Evolutionary conservation across 768 basidiomycete genomes (phyloP).

Genomic region (Hydnomerulius pinastri): DNA sequence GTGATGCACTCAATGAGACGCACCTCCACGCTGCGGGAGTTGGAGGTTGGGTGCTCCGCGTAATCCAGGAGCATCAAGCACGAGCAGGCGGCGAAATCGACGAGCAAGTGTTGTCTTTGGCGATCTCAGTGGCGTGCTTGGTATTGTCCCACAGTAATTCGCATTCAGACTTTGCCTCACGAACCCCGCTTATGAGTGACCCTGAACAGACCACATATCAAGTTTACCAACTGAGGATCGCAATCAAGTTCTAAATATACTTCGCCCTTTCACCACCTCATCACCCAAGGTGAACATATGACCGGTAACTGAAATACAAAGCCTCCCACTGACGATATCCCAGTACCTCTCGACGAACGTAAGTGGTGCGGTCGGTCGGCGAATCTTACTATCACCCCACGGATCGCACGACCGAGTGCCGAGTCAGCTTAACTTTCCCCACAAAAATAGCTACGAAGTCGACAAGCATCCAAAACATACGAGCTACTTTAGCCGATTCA

Average conservation of each 20-base stretch:
- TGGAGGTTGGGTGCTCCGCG: slow-evolving; percentile 27
- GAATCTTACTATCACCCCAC: slow-evolving; percentile 21
- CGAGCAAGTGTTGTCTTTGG: slow-evolving; percentile 24
- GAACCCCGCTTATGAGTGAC: slow-evolving; percentile 25
- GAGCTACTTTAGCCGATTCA: slow-evolving; percentile 23
- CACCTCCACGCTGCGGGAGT: slow-evolving; percentile 47
- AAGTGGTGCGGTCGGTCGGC: slow-evolving; percentile 23
- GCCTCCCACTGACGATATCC: slow-evolving; percentile 20
- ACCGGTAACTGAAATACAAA: not conserved
- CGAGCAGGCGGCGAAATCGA: slow-evolving; percentile 6
- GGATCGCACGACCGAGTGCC: slow-evolving; percentile 23
- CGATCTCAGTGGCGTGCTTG: slow-evolving; percentile 35
- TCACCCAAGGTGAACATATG: slow-evolving; percentile 29
- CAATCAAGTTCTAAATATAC: slow-evolving; percentile 41
- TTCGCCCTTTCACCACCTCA: slow-evolving; percentile 42
- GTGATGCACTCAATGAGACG: slow-evolving; percentile 46
- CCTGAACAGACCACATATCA: slow-evolving; percentile 40
- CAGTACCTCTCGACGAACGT: slow-evolving; percentile 27
- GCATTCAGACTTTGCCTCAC: slow-evolving; percentile 24
- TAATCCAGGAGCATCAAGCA: slow-evolving; percentile 21
- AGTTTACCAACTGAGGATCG: slow-evolving; percentile 39
- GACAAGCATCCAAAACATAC: slow-evolving; percentile 11
- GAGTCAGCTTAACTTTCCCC: slow-evolving; percentile 3
- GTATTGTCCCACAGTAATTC: slow-evolving; percentile 39
- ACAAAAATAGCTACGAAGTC: slow-evolving; percentile 11